Conservation (phyloP, 345 rosid species). For the rapeseed (Brassica napus) region Da-Ae NC_063442.1:17868501-17869000, state of each 20-base stretch:
- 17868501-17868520: not conserved
- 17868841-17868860: too few species aligned
- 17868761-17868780: too few species aligned
- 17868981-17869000: not conserved
- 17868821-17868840: too few species aligned
- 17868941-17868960: not conserved
- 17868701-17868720: too few species aligned
- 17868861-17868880: too few species aligned
- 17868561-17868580: conserved; percentile 10
- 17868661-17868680: too few species aligned
- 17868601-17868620: not conserved
- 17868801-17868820: too few species aligned
- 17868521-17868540: not conserved
- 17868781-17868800: too few species aligned
- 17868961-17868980: not conserved
- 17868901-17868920: not conserved
- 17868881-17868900: not conserved
- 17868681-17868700: too few species aligned
- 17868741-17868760: too few species aligned
- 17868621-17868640: not conserved
- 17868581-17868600: not conserved
- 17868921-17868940: not conserved
- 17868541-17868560: not conserved
- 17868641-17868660: too few species aligned
- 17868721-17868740: too few species aligned